Evolutionary conservation across 805 yeast genomes (phyloP).

Genomic region (Candida cerambycidarum): DNA sequence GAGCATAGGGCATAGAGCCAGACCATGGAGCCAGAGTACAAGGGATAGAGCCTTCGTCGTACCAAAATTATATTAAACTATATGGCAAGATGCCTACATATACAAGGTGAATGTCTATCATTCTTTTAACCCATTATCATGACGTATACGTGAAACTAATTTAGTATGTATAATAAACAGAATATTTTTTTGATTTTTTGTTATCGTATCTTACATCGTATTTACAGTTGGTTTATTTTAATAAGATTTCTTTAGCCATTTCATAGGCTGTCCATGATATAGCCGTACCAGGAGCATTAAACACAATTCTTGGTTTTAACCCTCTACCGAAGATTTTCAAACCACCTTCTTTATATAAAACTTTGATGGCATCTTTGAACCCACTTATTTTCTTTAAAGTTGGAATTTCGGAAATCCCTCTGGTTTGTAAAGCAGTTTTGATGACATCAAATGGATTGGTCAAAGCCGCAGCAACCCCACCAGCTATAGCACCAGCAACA

Average conservation of each 20-base stretch:
- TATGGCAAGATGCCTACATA: not conserved
- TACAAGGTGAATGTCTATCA: not conserved
- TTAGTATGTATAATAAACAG: constrained; percentile 2
- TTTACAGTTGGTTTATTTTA: constrained; percentile 18
- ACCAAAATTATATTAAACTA: not conserved
- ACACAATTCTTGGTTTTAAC: constrained; percentile 83
- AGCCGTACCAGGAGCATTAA: constrained; percentile 94
- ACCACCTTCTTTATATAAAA: constrained; percentile 62
- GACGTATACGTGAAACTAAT: constrained; percentile 2
- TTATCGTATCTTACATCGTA: not conserved
- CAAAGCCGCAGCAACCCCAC: constrained; percentile 91
- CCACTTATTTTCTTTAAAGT: constrained; percentile 59
- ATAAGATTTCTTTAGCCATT: constrained; percentile 80
- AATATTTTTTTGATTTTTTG: not conserved
- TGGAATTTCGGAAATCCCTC: constrained; percentile 53
- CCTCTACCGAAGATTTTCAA: constrained; percentile 76
- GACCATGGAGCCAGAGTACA: no score
- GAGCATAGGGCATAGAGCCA: not conserved
- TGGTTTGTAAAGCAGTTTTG: constrained; percentile 87
- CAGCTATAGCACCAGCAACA: constrained; percentile 89
- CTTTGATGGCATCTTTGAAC: constrained; percentile 66
- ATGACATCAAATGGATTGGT: constrained; percentile 95
- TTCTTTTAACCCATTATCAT: not conserved
- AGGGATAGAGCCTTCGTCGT: no score
- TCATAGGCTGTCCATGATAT: constrained; percentile 98